Evolutionary conservation across 2,329 filamentous ascomycete genomes (phyloP).

Genomic region (Botrytis sinoallii): DNA sequence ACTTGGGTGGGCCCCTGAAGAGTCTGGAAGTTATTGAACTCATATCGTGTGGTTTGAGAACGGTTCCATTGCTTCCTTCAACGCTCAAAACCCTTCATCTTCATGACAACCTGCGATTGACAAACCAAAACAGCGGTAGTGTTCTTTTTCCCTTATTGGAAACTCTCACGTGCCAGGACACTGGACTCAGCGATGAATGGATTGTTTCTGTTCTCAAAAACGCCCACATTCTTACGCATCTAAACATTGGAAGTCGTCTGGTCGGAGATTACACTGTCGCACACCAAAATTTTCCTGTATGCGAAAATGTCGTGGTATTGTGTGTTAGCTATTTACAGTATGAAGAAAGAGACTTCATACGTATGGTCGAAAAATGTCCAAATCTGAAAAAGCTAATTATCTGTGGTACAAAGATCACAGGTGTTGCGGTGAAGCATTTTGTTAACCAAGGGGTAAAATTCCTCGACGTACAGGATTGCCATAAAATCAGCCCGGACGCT

Average conservation of each 20-base stretch:
- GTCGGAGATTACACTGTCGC: slow-evolving; percentile 14
- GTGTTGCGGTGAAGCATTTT: slow-evolving; percentile 37
- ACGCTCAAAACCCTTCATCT: slow-evolving; percentile 33
- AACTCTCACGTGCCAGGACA: slow-evolving; percentile 29
- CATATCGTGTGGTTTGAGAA: slow-evolving; percentile 20
- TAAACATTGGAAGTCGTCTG: slow-evolving; percentile 28
- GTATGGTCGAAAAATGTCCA: slow-evolving; percentile 30
- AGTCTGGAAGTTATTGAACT: slow-evolving; percentile 28
- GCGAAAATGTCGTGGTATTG: slow-evolving; percentile 30
- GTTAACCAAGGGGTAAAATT: slow-evolving; percentile 33
- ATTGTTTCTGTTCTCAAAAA: slow-evolving; percentile 22
- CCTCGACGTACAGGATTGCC: slow-evolving; percentile 34
- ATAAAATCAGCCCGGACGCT: slow-evolving; percentile 33
- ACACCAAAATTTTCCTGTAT: slow-evolving; percentile 26
- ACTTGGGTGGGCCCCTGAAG: not conserved
- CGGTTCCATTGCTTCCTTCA: slow-evolving; percentile 30
- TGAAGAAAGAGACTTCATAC: slow-evolving; percentile 25
- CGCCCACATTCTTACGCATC: slow-evolving; percentile 28
- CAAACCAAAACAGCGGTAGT: not conserved
- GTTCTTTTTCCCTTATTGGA: slow-evolving; percentile 31
- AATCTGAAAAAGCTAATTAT: slow-evolving; percentile 34
- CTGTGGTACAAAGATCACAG: slow-evolving; percentile 34
- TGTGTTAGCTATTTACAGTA: slow-evolving; percentile 22
- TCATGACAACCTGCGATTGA: slow-evolving; percentile 18
- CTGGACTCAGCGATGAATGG: slow-evolving; percentile 26